Base-by-base conservation (phyloP, 306 rosid genomes). In the Vigna radiata region DNA sequence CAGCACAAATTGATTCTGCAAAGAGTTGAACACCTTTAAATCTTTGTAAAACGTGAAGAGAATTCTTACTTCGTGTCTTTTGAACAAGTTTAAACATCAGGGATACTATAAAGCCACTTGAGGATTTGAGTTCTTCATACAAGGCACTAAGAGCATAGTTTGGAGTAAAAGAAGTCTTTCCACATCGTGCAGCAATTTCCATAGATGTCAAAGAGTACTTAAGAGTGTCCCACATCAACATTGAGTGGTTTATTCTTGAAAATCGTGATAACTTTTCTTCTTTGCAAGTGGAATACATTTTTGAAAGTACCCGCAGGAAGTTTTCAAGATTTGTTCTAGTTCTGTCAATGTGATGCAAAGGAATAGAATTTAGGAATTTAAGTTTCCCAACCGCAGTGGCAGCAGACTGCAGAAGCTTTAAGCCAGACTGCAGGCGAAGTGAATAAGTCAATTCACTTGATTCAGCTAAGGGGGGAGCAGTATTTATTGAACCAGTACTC, bases 221-320 rank as follows among this genome's bases (percentile, higher is more conserved):
- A 23, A 92, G 86, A 43, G 90, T 83, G 80, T 93, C 99, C 99
- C 99, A 96, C 97, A 96, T 88, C 68, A 92, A 89, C 86, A 96
- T 72, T 69, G 97, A 84, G 75, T 84, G 96, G 85, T 84, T 90
- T 69, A 89, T 66, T 85, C 88, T 85, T 5, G 81, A 48, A 87
- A 83, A 82, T 68, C 83, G 78, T 50, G 83, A 77, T 71, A 87
- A 52, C 82, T 87, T 83, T 36, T 91, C 96, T 50, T 89, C 91
- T 69, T 83, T 87, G 75, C 80, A 82, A n/a, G 89, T 83, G 77
- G 85, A 84, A 84, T 88, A 89, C 86, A 92, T 81, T 89, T 96
- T 96, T 73, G 94, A 85, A 79, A 96, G 90, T 50, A 81, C 85
- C 72, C 48, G 80, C 25, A 90, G 79, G 63, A 92, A 80, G 41